Conservation (phyloP, 495 filamentous ascomycete species). For the Talaromyces trachyspermus region DNA sequence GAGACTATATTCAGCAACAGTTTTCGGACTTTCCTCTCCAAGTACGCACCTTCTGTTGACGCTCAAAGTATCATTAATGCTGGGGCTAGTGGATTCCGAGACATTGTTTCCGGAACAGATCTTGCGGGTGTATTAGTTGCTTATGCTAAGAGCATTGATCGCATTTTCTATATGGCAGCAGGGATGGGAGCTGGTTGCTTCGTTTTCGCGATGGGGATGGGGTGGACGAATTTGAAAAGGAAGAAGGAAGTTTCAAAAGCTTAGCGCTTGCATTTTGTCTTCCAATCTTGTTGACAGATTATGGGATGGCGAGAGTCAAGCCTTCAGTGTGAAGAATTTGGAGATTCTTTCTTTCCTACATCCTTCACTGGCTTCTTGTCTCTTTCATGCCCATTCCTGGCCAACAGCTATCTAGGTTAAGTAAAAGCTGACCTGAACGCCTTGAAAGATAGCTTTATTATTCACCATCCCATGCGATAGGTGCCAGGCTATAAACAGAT, state of each 20-base stretch:
- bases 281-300: too few relatives aligned
- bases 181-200: not conserved
- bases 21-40: conserved; percentile 39
- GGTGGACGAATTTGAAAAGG: not conserved
- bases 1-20: conserved; percentile 64
- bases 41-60: conserved; percentile 30
- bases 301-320: too few relatives aligned
- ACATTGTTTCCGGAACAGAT: conserved; percentile 18
- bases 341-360: too few relatives aligned
- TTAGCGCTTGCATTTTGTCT: not conserved
- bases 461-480: too few relatives aligned
- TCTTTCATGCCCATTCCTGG: too few relatives aligned
- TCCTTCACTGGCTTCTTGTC: too few relatives aligned
- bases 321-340: too few relatives aligned
- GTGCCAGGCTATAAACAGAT: too few relatives aligned
- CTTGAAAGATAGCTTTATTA: too few relatives aligned
- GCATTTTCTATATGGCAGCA: conserved; percentile 32
- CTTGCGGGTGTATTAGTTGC: conserved; percentile 31
- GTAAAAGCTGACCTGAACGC: too few relatives aligned
- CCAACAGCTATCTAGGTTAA: too few relatives aligned
- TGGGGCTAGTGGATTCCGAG: conserved; percentile 33
- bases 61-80: conserved; percentile 29
- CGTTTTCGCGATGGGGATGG: not conserved
- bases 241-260: not conserved
- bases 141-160: conserved; percentile 32